These are phyloP conservation scores for Cardamine chenopodiifolia DNA, from an alignment of 345 rosid species.

Conservation along the genomic window DNA sequence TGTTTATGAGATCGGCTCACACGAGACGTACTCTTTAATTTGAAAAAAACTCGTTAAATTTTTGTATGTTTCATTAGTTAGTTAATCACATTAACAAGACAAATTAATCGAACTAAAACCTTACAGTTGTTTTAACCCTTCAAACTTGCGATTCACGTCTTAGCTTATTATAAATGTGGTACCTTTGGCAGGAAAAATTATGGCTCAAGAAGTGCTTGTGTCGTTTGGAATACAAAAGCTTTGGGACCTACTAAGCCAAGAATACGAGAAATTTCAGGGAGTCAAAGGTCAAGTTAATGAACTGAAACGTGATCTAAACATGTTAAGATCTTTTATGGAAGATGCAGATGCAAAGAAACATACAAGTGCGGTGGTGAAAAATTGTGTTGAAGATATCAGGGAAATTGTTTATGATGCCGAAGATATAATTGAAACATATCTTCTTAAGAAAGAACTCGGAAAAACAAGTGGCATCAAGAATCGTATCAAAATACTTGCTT, in stretches of 20 bases:
- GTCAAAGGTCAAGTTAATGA: background rate
- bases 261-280: background rate
- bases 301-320: background rate
- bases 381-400: slow-evolving; percentile 7
- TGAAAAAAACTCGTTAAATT: too few species aligned
- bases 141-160: too few species aligned
- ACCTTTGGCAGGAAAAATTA: background rate
- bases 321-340: background rate
- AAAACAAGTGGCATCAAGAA: background rate
- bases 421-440: slow-evolving; percentile 30
- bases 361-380: background rate
- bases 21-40: too few species aligned
- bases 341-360: slow-evolving; percentile 11
- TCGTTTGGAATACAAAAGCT: background rate
- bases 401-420: slow-evolving; percentile 33
- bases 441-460: background rate
- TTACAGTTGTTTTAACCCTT: too few species aligned
- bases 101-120: too few species aligned
- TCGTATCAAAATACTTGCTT: background rate
- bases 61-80: too few species aligned
- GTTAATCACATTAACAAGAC: too few species aligned
- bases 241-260: background rate
- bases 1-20: too few species aligned
- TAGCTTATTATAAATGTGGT: too few species aligned
- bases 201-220: background rate